Percentiles rank a stretch among this genome's conserved stretches.
Conservation (phyloP, 75 land plant genomes). For the Gnetum montanum region DNA sequence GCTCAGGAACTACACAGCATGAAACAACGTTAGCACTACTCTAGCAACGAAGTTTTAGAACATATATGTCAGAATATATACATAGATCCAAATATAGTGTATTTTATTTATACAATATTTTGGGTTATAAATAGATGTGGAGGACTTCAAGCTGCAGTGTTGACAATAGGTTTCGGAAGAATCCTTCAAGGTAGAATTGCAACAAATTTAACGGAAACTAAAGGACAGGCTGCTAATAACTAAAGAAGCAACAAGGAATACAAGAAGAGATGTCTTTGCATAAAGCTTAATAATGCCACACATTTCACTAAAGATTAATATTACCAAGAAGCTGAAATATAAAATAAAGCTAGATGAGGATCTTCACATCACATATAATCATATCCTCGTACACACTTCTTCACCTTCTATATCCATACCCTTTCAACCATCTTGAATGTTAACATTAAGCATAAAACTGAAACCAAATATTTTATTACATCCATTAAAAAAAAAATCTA, state of each 20-base stretch:
- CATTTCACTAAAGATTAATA: too few relatives aligned
- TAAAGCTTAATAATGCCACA: too few relatives aligned
- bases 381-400: too few relatives aligned
- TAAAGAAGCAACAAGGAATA: not conserved
- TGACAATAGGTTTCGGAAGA: not conserved
- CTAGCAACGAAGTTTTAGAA: not conserved
- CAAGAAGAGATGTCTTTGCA: not conserved
- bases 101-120: not conserved
- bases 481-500: too few relatives aligned
- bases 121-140: not conserved
- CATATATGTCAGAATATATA: not conserved
- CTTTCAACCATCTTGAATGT: too few relatives aligned
- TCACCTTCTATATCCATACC: too few relatives aligned
- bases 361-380: too few relatives aligned
- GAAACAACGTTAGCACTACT: not conserved
- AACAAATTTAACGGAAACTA: not conserved
- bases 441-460: too few relatives aligned
- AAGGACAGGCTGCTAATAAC: not conserved
- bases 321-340: too few relatives aligned
- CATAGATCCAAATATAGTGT: not conserved
- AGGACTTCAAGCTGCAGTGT: not conserved
- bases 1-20: slow-evolving; percentile 13
- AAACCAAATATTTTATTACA: too few relatives aligned
- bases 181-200: not conserved
- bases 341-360: too few relatives aligned